These are phyloP conservation scores for Globisporangium orthogonon DNA, from an alignment of 352 stramenopile species.

Conservation along the genomic window DNA sequence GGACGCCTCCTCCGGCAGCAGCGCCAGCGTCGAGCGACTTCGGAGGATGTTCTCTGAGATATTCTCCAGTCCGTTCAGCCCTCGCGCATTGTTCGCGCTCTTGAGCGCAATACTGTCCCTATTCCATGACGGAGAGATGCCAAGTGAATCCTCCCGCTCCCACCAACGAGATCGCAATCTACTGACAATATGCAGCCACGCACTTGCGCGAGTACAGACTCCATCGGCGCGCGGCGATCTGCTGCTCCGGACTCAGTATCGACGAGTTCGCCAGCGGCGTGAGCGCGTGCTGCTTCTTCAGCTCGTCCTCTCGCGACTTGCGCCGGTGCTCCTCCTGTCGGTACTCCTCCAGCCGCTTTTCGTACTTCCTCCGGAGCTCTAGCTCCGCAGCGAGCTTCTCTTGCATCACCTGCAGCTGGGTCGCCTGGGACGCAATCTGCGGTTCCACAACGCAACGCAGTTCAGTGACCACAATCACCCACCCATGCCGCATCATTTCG, in stretches of 20 bases:
- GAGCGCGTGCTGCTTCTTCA: slow-evolving; percentile 30
- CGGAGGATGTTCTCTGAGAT: slow-evolving; percentile 71
- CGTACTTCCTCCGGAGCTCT: slow-evolving; percentile 68
- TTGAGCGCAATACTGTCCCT: slow-evolving; percentile 29
- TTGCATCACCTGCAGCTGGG: slow-evolving; percentile 56
- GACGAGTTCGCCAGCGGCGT: slow-evolving; percentile 22
- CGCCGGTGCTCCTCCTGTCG: slow-evolving; percentile 51
- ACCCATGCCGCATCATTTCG: not conserved
- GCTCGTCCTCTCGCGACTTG: slow-evolving; percentile 41
- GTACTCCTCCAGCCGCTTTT: slow-evolving; percentile 71
- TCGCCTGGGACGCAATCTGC: slow-evolving; percentile 55
- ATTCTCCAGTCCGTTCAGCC: slow-evolving; percentile 63
- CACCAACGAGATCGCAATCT: not conserved
- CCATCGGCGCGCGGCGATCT: slow-evolving; percentile 42
- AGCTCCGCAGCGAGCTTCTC: slow-evolving; percentile 59
- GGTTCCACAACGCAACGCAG: not conserved
- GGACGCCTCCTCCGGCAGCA: slow-evolving; percentile 26
- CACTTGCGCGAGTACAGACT: slow-evolving; percentile 68
- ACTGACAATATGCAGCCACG: slow-evolving; percentile 3
- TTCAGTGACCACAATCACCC: not conserved
- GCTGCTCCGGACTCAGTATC: slow-evolving; percentile 30
- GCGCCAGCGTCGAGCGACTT: slow-evolving; percentile 23
- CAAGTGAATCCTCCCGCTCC: slow-evolving; percentile 3
- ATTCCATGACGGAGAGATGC: too few relatives aligned
- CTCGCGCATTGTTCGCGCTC: slow-evolving; percentile 24